Evolutionary conservation across 371 early-diverging fungal species (phyloP), one percentile per base, ranked within the genome.

Genomic region (Mucor lusitanicus): DNA sequence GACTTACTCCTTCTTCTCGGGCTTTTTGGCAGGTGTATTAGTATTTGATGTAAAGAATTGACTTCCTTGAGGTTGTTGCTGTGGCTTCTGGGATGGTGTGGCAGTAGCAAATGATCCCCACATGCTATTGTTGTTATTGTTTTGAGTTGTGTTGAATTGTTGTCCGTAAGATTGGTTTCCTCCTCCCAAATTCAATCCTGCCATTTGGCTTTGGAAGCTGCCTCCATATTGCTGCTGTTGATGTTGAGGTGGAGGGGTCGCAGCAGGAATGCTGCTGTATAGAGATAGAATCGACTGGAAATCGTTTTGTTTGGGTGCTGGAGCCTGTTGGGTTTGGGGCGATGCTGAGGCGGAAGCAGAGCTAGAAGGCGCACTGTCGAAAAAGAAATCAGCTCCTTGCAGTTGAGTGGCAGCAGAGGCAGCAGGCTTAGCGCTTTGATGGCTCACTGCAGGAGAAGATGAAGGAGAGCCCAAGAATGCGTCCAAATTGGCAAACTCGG

Each of bases 221-320:
- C 64, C 70, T 44, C 63, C 56, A 40, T 65, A 56, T 33, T 59
- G 64, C 4, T 53, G 53, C 3, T 53, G 53, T 17, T 63, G 69
- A 46, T 57, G 59, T 9, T 48, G 57, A 46, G 44, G 32, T 9
- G 57, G 59, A 17, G 69, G 60, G 32, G 40, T 30, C 58, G 65
- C 72, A 62, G 67, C 75, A 73, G 65, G 67, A 48, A 68, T 73
- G 27, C 42, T 63, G 50, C 70, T 74, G 50, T 88, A 88, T 32
- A 88, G 61, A 4, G 88, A 88, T 27, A 88, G 72, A 69, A 88
- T 86, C 19, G 84, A 83, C 61, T 86, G 86, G 65, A 86, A 71
- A 61, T 86, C 85, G 35, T 79, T 68, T 19, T 80, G 80, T 23
- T 76, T 71, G 44, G 64, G 67, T 17, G 61, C 60, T 64, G 68